Evolutionary conservation across 2,329 filamentous ascomycete genomes (phyloP).

Genomic region (Hypoxylon sp.): DNA sequence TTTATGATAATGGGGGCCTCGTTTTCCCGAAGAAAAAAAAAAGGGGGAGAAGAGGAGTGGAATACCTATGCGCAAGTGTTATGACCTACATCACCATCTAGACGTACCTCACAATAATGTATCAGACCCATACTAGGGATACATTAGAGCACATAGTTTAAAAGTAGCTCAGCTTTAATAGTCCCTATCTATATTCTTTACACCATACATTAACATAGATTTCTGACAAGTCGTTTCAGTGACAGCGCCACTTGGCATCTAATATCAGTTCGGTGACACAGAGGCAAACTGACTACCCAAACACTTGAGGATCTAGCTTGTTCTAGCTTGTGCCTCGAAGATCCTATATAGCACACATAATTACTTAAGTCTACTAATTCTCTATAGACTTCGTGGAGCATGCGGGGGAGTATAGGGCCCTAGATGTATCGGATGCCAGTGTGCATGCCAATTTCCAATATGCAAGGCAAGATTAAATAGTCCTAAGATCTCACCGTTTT

Average conservation of each 20-base stretch:
- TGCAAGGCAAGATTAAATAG: not conserved
- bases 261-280: not conserved
- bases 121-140: not conserved
- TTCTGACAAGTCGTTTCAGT: too few relatives aligned
- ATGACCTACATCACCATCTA: not conserved
- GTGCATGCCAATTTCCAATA: not conserved
- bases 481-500: not conserved
- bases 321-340: not conserved
- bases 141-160: too few relatives aligned
- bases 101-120: not conserved
- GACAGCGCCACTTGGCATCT: too few relatives aligned
- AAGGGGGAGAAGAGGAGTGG: not conserved
- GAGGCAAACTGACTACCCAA: not conserved
- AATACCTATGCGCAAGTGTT: not conserved
- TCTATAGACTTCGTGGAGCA: not conserved
- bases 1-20: not conserved
- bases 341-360: too few relatives aligned
- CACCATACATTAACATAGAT: too few relatives aligned
- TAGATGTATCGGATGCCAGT: not conserved
- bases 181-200: too few relatives aligned
- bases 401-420: not conserved
- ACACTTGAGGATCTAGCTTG: not conserved
- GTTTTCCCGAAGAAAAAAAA: not conserved
- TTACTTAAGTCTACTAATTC: too few relatives aligned
- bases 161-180: too few relatives aligned